A percentile compares a stretch with the other conserved stretches of the same genome.
Evolutionary conservation across 768 basidiomycete species (phyloP).

Genomic region (Austroboletus eburneus): DNA sequence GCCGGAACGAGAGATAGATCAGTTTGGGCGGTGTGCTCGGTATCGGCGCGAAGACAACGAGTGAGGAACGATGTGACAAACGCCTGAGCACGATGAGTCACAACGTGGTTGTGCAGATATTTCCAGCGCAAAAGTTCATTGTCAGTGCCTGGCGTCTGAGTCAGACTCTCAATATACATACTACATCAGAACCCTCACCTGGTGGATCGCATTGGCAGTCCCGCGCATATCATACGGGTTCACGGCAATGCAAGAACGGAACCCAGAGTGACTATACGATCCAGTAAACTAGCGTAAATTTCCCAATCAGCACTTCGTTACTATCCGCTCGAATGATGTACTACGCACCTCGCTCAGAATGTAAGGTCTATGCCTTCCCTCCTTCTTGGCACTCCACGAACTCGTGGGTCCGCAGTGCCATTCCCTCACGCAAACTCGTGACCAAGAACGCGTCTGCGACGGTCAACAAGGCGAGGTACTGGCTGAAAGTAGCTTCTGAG

Average conservation of each 20-base stretch:
- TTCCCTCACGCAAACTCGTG: no score
- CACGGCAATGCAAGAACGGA: conserved; percentile 80
- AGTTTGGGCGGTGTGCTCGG: no score
- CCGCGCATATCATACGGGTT: conserved; percentile 86
- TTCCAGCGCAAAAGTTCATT: conserved; percentile 66
- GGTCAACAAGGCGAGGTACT: no score
- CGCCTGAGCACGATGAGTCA: conserved; percentile 66
- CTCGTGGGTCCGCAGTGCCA: conserved; percentile 69
- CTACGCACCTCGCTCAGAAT: conserved; percentile 74
- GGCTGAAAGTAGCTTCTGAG: conserved; percentile 85
- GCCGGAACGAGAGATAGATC: no score
- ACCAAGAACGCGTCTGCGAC: no score
- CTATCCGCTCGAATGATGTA: no score
- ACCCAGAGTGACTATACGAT: conserved; percentile 81
- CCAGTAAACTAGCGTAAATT: conserved; percentile 86
- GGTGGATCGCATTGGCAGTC: no score
- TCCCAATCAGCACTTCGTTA: no score
- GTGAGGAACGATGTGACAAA: no score
- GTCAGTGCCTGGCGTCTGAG: conserved; percentile 50
- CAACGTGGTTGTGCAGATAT: no score
- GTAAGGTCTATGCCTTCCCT: conserved; percentile 58
- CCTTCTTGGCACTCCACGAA: conserved; percentile 83
- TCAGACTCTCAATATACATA: background rate
- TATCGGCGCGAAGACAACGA: conserved; percentile 16
- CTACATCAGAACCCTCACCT: conserved; percentile 37